These are phyloP conservation scores for Penicillium sp. DNA, from an alignment of 2,329 filamentous ascomycete species.

Conservation along the genomic window DNA sequence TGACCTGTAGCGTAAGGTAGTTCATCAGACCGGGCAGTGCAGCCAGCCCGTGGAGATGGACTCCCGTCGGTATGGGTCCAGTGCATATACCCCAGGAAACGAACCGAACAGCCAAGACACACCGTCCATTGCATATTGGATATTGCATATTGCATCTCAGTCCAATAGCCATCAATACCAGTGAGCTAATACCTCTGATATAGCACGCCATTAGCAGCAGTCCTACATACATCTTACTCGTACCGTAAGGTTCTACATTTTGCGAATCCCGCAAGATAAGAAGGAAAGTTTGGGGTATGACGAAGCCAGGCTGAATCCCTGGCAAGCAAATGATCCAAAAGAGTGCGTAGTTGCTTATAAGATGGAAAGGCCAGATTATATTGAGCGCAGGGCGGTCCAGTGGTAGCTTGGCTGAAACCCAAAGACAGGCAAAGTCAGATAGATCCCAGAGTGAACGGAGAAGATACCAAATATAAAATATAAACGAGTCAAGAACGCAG, in stretches of 20 bases:
- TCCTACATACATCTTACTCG: neutral
- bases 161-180: neutral
- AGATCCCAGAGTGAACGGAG: neutral
- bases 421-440: neutral
- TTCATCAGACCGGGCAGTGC: neutral
- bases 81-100: constrained; percentile 9
- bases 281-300: too few species aligned
- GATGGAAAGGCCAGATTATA: neutral
- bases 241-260: neutral
- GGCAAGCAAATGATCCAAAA: neutral
- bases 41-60: neutral
- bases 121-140: neutral
- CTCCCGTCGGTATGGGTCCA: too few species aligned
- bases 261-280: neutral
- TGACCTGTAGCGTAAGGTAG: neutral
- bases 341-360: neutral
- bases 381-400: neutral
- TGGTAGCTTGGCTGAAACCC: neutral
- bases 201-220: constrained; percentile 2
- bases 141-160: neutral
- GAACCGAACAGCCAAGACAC: neutral
- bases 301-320: too few species aligned
- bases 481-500: neutral
- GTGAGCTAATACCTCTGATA: constrained; percentile 3
- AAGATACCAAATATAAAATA: constrained; percentile 1